phyloP scores from a whole-genome alignment of 2,329 filamentous ascomycete genomes.

The Paradendryphiella salina region DNA sequence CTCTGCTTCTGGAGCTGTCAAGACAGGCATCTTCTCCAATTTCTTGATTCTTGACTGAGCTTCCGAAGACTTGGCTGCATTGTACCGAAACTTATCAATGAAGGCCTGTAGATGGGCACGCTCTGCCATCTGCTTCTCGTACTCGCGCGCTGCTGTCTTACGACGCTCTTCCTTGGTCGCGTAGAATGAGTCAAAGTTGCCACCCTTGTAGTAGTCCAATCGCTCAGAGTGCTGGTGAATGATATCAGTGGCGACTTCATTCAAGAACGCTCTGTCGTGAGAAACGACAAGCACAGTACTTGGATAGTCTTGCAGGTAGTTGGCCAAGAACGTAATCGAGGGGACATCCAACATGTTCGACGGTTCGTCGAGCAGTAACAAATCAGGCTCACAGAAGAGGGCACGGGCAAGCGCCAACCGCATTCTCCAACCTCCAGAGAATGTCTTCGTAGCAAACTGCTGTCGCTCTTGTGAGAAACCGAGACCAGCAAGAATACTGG shows the following conservation, averaged over 20 bases:
- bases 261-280: conserved; percentile 98
- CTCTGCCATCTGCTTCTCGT: conserved; percentile 96
- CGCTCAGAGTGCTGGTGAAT: conserved; percentile 97
- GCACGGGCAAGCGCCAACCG: conserved; percentile 90
- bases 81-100: conserved; percentile 99
- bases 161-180: conserved; percentile 95
- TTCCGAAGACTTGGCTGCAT: conserved; percentile 97
- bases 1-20: conserved; percentile 87
- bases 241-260: conserved; percentile 98
- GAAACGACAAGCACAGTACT: conserved; percentile 95
- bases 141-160: conserved; percentile 95
- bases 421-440: conserved; percentile 99
- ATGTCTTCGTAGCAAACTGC: conserved; percentile 91
- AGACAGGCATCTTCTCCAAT: conserved; percentile 91
- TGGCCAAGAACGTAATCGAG: conserved; percentile 97
- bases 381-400: conserved; percentile 95
- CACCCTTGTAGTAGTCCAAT: conserved; percentile 96
- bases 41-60: conserved; percentile 99
- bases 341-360: conserved; percentile 99
- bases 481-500: conserved; percentile 93
- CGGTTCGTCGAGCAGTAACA: conserved; percentile 95
- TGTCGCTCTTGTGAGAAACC: conserved; percentile 95
- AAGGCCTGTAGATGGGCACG: conserved; percentile 92
- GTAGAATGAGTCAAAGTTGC: conserved; percentile 79
- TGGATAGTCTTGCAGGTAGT: conserved; percentile 91